Evolutionary conservation across 1,139 yeast species (phyloP), one percentile per base, ranked within the genome.

Genomic region (Magnusiomyces starmeri): DNA sequence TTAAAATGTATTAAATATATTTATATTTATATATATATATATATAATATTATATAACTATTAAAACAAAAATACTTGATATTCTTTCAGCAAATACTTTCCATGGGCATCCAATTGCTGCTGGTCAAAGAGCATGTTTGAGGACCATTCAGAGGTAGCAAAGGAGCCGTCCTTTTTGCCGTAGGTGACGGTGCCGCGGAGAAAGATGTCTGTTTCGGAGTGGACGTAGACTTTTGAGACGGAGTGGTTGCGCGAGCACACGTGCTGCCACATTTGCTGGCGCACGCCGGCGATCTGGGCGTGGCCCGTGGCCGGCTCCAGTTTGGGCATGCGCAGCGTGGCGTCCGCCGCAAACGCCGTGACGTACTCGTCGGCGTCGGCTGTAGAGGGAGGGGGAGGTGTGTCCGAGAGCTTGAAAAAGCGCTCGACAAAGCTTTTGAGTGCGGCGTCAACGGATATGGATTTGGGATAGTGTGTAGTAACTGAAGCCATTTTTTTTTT

Each of bases 111-210:
- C 18, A 32, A 18, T 10, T 43, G 26, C 18, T 43, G 12, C 7
- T 49, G 46, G 3, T 54, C 58, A 45, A 64, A 57, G 20, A 55
- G 51, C 53, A 62, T 58, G 45, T 53, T 49, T 1, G 61, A 65
- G 6, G 63, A 61, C 67, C 67, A 65, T 16, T 61, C 63, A 4
- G 59, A 58, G 10, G 55, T 56, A 27, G 61, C 47, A 4, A 43
- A 39, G 37, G 57, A 59, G 4, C 65, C 66, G 46, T 63, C 60
- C 41, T 54, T 56, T 39, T 64, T 51, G 9, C 57, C 56, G 46
- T 63, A 65, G 18, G 63, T 65, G 32, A 65, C 67, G 50, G 56
- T 57, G 16, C 68, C 68, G 48, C 59, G 59, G 43, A 65, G 51
- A 45, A 63, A 55, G 20, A 53, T 22, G n/a, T 54, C 56, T 22